Conservation (phyloP, 2,329 filamentous ascomycete species). For the Macroventuria anomochaeta region DNA sequence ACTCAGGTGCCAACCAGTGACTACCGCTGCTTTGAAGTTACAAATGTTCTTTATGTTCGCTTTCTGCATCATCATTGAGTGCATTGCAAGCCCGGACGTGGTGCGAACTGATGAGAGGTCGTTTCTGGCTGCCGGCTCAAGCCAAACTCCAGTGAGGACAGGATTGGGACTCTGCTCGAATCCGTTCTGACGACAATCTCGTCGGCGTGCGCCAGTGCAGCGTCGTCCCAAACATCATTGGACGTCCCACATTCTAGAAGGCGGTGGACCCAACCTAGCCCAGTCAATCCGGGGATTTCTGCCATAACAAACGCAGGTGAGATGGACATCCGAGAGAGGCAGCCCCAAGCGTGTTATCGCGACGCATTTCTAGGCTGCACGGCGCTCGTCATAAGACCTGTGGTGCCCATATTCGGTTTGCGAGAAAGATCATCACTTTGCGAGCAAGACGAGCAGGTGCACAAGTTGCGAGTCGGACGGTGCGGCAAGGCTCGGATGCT, state of each 20-base stretch:
- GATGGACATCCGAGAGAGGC: neutral
- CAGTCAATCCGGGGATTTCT: constrained; percentile 4
- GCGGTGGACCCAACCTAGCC: neutral
- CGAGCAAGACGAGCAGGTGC: neutral
- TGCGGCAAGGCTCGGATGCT: neutral
- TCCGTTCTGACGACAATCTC: too few relatives aligned
- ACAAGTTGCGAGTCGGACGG: neutral
- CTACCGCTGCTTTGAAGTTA: neutral
- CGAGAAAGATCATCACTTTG: neutral
- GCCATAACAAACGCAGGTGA: neutral
- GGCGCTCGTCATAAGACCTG: neutral
- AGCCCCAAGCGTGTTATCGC: constrained; percentile 3
- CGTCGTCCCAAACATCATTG: neutral
- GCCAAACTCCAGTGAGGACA: neutral
- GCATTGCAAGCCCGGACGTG: too few relatives aligned
- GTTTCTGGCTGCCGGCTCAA: too few relatives aligned
- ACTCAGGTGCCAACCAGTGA: neutral
- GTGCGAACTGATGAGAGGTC: too few relatives aligned
- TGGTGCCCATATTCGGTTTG: neutral
- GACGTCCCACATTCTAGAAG: constrained; percentile 6
- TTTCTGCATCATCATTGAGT: too few relatives aligned
- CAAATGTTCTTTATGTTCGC: too few relatives aligned
- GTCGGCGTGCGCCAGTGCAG: neutral
- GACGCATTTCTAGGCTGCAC: constrained; percentile 8
- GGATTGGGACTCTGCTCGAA: too few relatives aligned